A percentile compares a stretch with the other conserved stretches of the same genome.
Conservation (phyloP, 345 rosid species). For the Rubroshorea leprosula region DNA sequence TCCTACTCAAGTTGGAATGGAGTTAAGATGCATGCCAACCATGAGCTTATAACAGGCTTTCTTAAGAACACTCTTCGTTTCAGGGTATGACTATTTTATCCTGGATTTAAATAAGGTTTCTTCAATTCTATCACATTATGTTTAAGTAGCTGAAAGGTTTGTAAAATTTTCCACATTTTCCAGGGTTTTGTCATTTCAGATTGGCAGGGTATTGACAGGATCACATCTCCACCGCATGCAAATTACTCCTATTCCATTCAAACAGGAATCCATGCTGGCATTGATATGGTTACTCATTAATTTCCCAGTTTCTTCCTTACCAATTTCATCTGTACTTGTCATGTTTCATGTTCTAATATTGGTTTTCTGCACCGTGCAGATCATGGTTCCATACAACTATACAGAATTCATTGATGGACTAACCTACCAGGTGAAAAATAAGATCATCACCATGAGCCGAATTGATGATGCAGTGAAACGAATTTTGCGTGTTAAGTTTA, state of each 20-base stretch:
- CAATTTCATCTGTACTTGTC: background rate
- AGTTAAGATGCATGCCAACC: constrained; percentile 77
- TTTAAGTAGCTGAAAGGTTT: constrained; percentile 12
- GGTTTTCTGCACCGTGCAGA: background rate
- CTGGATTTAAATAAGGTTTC: too few species aligned
- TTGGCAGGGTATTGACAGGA: constrained; percentile 64
- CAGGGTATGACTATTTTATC: constrained; percentile 31
- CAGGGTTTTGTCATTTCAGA: constrained; percentile 68
- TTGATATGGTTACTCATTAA: constrained; percentile 47
- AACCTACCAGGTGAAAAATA: constrained; percentile 39
- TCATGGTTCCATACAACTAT: constrained; percentile 52
- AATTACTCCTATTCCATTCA: constrained; percentile 54
- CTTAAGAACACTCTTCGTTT: constrained; percentile 72
- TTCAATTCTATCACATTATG: background rate
- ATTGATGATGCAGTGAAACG: constrained; percentile 64
- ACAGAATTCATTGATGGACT: constrained; percentile 43
- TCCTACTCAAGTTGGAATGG: constrained; percentile 95
- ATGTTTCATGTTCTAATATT: background rate
- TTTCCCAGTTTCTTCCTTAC: background rate
- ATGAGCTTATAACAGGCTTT: constrained; percentile 51
- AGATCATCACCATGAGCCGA: constrained; percentile 53
- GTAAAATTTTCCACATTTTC: background rate
- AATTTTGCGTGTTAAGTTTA: constrained; percentile 63
- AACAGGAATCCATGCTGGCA: constrained; percentile 44
- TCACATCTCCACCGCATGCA: constrained; percentile 58